phyloP scores from a whole-genome alignment of 108 stramenopile genomes.

The Nitzschia sp. region DNA sequence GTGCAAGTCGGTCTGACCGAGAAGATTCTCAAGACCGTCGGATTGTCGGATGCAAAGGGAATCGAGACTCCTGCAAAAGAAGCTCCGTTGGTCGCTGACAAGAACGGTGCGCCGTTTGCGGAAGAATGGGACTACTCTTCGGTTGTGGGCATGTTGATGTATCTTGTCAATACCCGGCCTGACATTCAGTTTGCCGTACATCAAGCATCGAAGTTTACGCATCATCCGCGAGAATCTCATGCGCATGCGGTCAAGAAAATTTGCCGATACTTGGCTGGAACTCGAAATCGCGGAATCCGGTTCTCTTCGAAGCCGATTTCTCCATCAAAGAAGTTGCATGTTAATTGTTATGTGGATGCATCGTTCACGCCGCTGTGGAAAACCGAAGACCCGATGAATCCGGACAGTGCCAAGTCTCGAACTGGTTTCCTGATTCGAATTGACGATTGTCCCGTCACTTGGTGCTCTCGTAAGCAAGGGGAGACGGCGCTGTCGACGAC shows the following conservation, averaged over 20 bases:
- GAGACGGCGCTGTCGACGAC: constrained; percentile 42
- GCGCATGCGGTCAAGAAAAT: constrained; percentile 50
- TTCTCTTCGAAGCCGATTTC: constrained; percentile 23
- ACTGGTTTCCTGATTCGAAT: constrained; percentile 57
- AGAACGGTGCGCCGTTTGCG: constrained; percentile 30
- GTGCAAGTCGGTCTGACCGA: not conserved
- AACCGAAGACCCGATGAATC: constrained; percentile 33
- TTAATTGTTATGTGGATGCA: constrained; percentile 58
- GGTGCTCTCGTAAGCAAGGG: constrained; percentile 34
- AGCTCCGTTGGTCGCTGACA: constrained; percentile 17
- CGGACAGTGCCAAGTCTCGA: constrained; percentile 39
- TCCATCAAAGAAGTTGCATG: not conserved
- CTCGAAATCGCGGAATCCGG: constrained; percentile 39
- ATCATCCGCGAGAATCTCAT: constrained; percentile 21
- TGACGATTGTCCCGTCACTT: constrained; percentile 34
- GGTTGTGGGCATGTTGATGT: constrained; percentile 38
- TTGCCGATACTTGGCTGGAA: constrained; percentile 45
- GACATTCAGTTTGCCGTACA: constrained; percentile 33
- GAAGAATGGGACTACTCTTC: constrained; percentile 11
- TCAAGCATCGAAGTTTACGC: not conserved
- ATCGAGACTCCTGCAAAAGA: not conserved
- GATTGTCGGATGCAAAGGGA: constrained; percentile 4
- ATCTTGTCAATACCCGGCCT: constrained; percentile 34
- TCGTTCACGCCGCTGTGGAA: constrained; percentile 47
- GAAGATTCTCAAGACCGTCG: no score